A percentile compares a stretch with the other conserved stretches of the same genome.
Conservation (phyloP, 495 filamentous ascomycete genomes). For the Aspergillus nanangensis region DNA sequence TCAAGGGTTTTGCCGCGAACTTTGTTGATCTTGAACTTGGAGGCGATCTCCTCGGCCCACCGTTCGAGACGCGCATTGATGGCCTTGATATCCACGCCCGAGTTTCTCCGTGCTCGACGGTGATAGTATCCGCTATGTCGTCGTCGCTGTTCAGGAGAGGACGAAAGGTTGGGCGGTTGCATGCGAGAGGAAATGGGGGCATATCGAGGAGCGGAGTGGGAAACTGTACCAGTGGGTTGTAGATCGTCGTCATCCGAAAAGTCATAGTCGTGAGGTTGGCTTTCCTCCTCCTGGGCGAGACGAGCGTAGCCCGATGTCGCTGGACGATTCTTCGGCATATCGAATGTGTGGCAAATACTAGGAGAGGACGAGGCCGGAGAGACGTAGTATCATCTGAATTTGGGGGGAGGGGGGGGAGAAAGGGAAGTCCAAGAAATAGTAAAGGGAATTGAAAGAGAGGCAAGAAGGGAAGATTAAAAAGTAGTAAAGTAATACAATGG, state of each 20-base stretch:
- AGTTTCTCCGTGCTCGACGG: constrained; percentile 66
- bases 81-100: constrained; percentile 95
- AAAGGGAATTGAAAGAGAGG: constrained; percentile 14
- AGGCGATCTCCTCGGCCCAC: constrained; percentile 98
- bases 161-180: constrained; percentile 37
- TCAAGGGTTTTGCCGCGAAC: constrained; percentile 71
- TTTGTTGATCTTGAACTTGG: constrained; percentile 86
- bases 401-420: constrained; percentile 9
- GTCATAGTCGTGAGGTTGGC: constrained; percentile 53
- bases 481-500: neutral
- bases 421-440: constrained; percentile 7
- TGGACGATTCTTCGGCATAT: constrained; percentile 56
- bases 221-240: constrained; percentile 52
- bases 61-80: constrained; percentile 94
- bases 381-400: constrained; percentile 10
- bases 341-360: constrained; percentile 7
- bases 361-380: constrained; percentile 13
- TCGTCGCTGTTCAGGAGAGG: constrained; percentile 38
- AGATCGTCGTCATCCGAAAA: constrained; percentile 68
- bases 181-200: constrained; percentile 55
- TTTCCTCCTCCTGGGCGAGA: constrained; percentile 85
- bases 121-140: constrained; percentile 39
- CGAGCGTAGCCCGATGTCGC: constrained; percentile 88
- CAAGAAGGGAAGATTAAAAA: constrained; percentile 3
- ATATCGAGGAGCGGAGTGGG: constrained; percentile 64